These are phyloP conservation scores for Pluteus cervinus DNA, from an alignment of 768 basidiomycete genomes.

Conservation along the genomic window DNA sequence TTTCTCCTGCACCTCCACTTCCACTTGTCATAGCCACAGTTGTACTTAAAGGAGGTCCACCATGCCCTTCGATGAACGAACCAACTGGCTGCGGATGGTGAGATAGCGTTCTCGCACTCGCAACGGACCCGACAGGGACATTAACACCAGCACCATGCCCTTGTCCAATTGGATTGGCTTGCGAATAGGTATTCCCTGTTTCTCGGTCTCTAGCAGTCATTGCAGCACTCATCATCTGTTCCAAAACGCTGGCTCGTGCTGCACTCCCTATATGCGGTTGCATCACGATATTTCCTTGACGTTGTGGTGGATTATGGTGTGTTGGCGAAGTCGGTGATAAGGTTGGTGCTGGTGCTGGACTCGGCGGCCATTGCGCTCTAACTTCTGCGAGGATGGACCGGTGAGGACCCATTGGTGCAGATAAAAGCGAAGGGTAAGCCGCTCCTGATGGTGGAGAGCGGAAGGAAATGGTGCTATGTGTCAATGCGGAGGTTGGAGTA, in stretches of 20 bases:
- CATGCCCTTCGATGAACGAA: too few species aligned
- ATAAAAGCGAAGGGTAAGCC: conserved; percentile 39
- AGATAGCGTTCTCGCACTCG: too few species aligned
- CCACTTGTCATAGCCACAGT: too few species aligned
- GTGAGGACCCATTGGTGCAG: conserved; percentile 62
- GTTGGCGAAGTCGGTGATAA: conserved; percentile 10
- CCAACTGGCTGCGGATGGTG: too few species aligned
- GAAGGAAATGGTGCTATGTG: conserved; percentile 38
- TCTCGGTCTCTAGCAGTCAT: too few species aligned
- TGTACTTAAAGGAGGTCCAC: too few species aligned
- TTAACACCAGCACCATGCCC: too few species aligned
- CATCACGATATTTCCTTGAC: conserved; percentile 27
- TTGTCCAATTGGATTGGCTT: too few species aligned
- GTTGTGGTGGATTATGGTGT: conserved; percentile 17
- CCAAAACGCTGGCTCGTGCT: conserved; percentile 9
- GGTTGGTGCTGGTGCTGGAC: conserved; percentile 3
- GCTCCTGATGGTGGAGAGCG: conserved; percentile 43
- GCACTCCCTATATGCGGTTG: conserved; percentile 17
- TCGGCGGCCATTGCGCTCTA: conserved; percentile 40
- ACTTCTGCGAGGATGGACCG: conserved; percentile 69
- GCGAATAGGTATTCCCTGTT: too few species aligned
- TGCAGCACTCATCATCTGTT: neutral
- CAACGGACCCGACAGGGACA: too few species aligned
- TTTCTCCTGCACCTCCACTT: too few species aligned
- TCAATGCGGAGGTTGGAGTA: conserved; percentile 13